Evolutionary conservation across 2,329 filamentous ascomycete genomes (phyloP).

Genomic region (Sordariomycetes sp.): DNA sequence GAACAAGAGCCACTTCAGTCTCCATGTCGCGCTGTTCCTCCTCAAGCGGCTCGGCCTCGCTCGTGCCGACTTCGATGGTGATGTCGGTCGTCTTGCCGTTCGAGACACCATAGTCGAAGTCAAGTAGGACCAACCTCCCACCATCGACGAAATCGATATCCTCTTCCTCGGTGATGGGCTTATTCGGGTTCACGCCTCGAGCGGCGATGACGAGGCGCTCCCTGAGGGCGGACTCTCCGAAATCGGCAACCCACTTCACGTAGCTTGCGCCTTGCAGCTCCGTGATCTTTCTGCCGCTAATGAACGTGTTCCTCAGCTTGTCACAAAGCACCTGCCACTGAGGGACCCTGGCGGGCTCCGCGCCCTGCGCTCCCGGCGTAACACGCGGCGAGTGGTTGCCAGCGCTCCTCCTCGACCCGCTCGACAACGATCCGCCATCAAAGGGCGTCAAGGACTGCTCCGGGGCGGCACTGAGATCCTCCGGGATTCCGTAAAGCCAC

Average conservation of each 20-base stretch:
- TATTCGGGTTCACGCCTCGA: constrained; percentile 52
- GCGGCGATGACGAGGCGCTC: constrained; percentile 61
- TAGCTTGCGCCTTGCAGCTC: constrained; percentile 56
- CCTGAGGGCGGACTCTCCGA: constrained; percentile 32
- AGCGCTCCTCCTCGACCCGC: constrained; percentile 11
- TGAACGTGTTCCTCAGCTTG: constrained; percentile 58
- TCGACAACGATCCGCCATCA: constrained; percentile 19
- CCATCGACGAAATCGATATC: constrained; percentile 69
- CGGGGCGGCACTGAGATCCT: constrained; percentile 52
- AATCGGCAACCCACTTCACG: constrained; percentile 60
- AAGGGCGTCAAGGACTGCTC: constrained; percentile 9
- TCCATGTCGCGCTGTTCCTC: constrained; percentile 67
- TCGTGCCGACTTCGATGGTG: constrained; percentile 64
- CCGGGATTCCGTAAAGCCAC: constrained; percentile 71
- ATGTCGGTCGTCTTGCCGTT: constrained; percentile 48
- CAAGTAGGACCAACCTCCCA: constrained; percentile 60
- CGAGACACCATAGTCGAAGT: constrained; percentile 55
- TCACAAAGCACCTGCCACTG: constrained; percentile 63
- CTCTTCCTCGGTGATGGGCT: constrained; percentile 55
- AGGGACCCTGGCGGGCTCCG: constrained; percentile 32
- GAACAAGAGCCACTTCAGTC: constrained; percentile 68
- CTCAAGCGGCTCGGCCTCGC: constrained; percentile 56
- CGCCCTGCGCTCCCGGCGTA: constrained; percentile 10
- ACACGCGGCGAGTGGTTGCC: neutral
- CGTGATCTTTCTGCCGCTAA: constrained; percentile 55